Conservation (phyloP, 2,329 filamentous ascomycete species). For the Balansia obtecta region DNA sequence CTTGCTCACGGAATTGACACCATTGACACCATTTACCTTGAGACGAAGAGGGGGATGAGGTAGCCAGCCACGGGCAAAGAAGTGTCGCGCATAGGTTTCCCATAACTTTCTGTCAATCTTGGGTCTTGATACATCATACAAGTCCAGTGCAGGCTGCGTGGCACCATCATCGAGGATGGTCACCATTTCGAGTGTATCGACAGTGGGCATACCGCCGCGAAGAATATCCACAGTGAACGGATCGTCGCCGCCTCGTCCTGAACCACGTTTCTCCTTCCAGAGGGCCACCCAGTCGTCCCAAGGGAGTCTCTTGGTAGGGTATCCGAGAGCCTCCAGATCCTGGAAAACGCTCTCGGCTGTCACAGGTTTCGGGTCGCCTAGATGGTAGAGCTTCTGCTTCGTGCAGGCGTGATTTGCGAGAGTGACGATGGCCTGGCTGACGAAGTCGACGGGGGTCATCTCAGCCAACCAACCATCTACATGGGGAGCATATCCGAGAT, state of each 20-base stretch:
- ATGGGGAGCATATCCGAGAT: slow-evolving; percentile 56
- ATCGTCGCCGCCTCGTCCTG: slow-evolving; percentile 52
- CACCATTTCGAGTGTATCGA: slow-evolving; percentile 57
- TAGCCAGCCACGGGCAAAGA: slow-evolving; percentile 70
- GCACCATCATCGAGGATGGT: slow-evolving; percentile 61
- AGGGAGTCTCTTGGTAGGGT: slow-evolving; percentile 49
- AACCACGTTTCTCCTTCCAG: slow-evolving; percentile 60
- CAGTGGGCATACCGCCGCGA: slow-evolving; percentile 66
- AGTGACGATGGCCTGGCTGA: slow-evolving; percentile 60
- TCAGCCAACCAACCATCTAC: slow-evolving; percentile 67
- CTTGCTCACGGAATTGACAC: slow-evolving; percentile 16
- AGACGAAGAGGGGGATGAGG: slow-evolving; percentile 44
- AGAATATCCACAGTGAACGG: slow-evolving; percentile 70
- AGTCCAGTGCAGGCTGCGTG: slow-evolving; percentile 46
- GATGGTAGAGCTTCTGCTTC: slow-evolving; percentile 56
- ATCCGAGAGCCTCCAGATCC: slow-evolving; percentile 53
- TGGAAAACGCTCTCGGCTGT: slow-evolving; percentile 54
- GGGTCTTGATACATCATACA: slow-evolving; percentile 45
- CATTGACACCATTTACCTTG: slow-evolving; percentile 17
- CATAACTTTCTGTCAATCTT: slow-evolving; percentile 59
- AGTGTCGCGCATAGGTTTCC: slow-evolving; percentile 68
- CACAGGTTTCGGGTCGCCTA: slow-evolving; percentile 61
- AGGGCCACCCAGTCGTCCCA: slow-evolving; percentile 66
- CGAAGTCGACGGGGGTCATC: slow-evolving; percentile 77
- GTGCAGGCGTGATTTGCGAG: slow-evolving; percentile 51